Evolutionary conservation across 1,284 basidiomycete species (phyloP), one percentile per base, ranked within the genome.

Genomic region (Ceratobasidium sp.): DNA sequence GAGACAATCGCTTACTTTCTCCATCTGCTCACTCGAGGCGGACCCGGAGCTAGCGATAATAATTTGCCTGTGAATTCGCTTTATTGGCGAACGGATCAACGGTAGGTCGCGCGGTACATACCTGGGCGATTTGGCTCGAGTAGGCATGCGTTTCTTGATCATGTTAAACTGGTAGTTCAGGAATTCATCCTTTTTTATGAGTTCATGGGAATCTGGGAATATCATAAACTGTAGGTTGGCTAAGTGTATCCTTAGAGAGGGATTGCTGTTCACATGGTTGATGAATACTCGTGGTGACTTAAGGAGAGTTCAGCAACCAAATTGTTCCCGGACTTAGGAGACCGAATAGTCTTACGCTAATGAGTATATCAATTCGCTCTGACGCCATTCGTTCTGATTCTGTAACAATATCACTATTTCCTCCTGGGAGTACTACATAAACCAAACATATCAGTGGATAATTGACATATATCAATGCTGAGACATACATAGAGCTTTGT

Each of bases 231-330:
- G 56, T 7, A 73, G 1, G 40, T 46, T 40, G 5, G 71, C n/a
- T 33, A 73, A 44, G 26, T 73, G 71, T 13, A 20, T 39, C 26
- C 39, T 28, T 20, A 73, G n/a, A 33, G 58, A 23, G 13, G 71
- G 60, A 44, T 73, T 73, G 44, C 26, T 51, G 71, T 73, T 73
- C 9, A 73, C 71, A 56, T 73, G 71, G 28, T 73, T 73, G 71
- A 73, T 39, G 56, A 73, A 63, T 63, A 73, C 58, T 33, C 71
- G 56, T 26, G 71, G 71, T n/a, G 71, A 63, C 71, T 73, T 5
- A n/a, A 71, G n/a, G 2, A n/a, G n/a, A 23, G n/a, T 23, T 60
- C n/a, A 12, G n/a, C 28, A 1, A 23, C 56, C 15, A 46, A 51
- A 13, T 51, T 15, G 15, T 1, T 15, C 49, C 15, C 5, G 49